Base-by-base conservation (phyloP, 1,284 basidiomycete species). In the Thecaphora thlaspeos region DNA sequence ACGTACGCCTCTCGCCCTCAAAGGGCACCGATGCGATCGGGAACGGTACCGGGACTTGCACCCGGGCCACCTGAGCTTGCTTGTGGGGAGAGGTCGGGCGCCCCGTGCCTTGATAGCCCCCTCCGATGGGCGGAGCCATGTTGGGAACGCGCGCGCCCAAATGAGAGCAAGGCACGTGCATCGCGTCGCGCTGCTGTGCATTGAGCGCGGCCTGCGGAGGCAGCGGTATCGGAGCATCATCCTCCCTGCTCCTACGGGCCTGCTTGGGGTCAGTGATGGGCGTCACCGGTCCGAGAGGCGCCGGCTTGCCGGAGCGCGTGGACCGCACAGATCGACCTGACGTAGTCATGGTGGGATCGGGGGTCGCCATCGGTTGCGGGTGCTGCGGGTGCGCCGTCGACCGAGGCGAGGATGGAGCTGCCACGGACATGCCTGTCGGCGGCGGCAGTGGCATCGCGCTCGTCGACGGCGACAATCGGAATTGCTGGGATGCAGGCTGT, bases 1-100 rank as follows among this genome's bases (percentile, higher is more conserved):
- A 51, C 19, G 36, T 38, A 22, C 62, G 53, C 14, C 55, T 11
- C 23, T 65, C 57, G 17, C 57, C 62, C 22, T 60, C 57, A 17
- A 51, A 54, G 7, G 48, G 42, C 21, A 50, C 22, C 28, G 46
- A n/a, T n/a, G n/a, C n/a, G n/a, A n/a, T n/a, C n/a, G n/a, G n/a
- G n/a, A n/a, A 26, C 28, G 23, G 40, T 1, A 22, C 23, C 17
- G 53, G 40, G 32, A 56, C 51, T 3, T 50, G 56, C 2, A 50
- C 49, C 42, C 53, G n/a, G 14, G 60, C 47, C 1, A 44, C 34
- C 24, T 64, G 53, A 22, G 59, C 56, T 10, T 52, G 43, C 44
- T 60, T 63, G 12, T 43, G 40, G 3, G 60, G 60, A 30, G 60
- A 58, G 1, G 46, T 14, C 8, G 28, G 28, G 8, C 28, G 28